Evolutionary conservation across 2,329 filamentous ascomycete species (phyloP), one percentile per base, ranked within the genome.

Genomic region (Ceratocystis harringtonii): DNA sequence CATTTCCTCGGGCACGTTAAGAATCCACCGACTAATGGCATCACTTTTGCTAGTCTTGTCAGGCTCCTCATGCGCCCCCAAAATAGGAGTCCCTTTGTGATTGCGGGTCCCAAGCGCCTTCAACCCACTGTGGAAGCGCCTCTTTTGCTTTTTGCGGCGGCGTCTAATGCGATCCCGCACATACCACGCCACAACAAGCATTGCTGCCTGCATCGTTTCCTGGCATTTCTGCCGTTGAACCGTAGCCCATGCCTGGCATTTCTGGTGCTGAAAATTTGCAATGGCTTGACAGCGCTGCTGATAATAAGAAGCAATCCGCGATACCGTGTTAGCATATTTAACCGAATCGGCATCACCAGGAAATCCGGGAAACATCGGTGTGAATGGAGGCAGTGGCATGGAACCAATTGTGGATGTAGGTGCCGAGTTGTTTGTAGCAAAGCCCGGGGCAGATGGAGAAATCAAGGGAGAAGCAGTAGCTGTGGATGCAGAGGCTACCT

Each of bases 181-280:
- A 69, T 80, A 79, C 78, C 78, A 80, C 12, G 78, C 78, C 41
- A 80, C 77, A 3, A 79, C 76, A 25, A 80, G 70, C 75, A 79
- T 79, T 66, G 78, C 76, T 0, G 78, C 78, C 68, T 78, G 77
- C 72, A 76, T 78, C 74, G 77, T 77, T 68, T 79, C 78, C 70
- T 78, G 77, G 68, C 76, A 78, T 70, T 77, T 76, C 69, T 78
- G 76, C 52, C 76, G 74, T 70, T 79, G 77, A 70, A 76, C 72
- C 68, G 72, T 75, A 65, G 77, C 78, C 78, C 78, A 79, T 5
- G 75, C 75, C 72, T 78, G 77, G 69, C 78, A 79, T 57, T 75
- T 72, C 71, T 79, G 78, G 68, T 79, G 77, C 70, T 79, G 78
- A 68, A 74, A 77, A 70, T 76, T 76, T 69, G 77, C 73, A 28